Evolutionary conservation across 768 basidiomycete species (phyloP), one percentile per base, ranked within the genome.

Genomic region (Tricholoma saponaceum): DNA sequence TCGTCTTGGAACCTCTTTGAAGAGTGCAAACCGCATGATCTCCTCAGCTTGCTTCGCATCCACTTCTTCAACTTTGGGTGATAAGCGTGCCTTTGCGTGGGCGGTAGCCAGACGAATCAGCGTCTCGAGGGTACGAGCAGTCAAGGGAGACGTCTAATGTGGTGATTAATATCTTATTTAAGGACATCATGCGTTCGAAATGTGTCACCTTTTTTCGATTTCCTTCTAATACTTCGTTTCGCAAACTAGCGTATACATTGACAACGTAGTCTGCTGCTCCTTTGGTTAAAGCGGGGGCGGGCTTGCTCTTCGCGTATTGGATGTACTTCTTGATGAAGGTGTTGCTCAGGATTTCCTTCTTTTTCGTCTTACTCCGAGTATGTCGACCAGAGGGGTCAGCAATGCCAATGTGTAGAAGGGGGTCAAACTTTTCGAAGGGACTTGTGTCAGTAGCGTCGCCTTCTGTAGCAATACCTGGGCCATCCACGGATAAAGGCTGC

Each of bases 301-400:
- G 81, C 65, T 89, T 86, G 72, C 85, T 90, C 75, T 98, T 98
- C 43, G 96, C 91, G 66, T 98, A 98, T 72, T 98, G 96, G 57
- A 99, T 90, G 66, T 95, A 98, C 74, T 98, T 98, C 76, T 99
- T 99, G 70, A 99, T 86, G 68, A 99, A 99, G 5, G 88, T 76
- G 59, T 97, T 93, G 64, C 86, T 93, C 57, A 99, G 79, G 37
- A 99, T 87, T 72, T 98, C 95, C 59, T 85, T 82, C 55, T 82
- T 83, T 72, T 86, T 88, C 50, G 76, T 69, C 73, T 79, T 79
- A 70, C 80, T 82, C 20, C 85, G 79, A 16, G 84, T 82, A 41
- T 72, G 70, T 47, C 81, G 82, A 55, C 81, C 81, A 51, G 81
- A 75, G 41, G 74, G 67, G 12, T 75, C 76, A 14, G 76, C 76